A percentile compares a stretch with the other conserved stretches of the same genome.
phyloP scores from a whole-genome alignment of 768 basidiomycete species.

The Suillus lakei region DNA sequence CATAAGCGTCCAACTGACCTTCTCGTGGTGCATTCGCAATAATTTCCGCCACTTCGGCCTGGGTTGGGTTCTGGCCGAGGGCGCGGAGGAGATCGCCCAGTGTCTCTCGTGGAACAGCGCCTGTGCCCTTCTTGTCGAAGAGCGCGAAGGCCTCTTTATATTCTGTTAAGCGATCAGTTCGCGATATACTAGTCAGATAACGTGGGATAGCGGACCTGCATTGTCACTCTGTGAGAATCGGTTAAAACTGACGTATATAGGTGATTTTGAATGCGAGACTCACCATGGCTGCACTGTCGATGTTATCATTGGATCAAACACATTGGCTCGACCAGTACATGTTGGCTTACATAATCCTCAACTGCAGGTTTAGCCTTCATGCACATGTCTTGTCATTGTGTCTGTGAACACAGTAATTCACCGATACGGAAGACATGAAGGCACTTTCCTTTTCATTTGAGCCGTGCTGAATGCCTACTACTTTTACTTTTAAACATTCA shows the following conservation, averaged over 20 bases:
- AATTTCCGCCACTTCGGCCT: conserved; percentile 92
- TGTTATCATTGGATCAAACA: not conserved
- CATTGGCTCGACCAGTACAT: not conserved
- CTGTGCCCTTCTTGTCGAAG: conserved; percentile 96
- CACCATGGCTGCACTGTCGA: conserved; percentile 4
- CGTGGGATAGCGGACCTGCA: conserved; percentile 41
- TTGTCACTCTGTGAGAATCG: conserved; percentile 49
- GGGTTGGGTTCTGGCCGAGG: conserved; percentile 98
- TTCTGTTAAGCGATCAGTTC: conserved; percentile 51
- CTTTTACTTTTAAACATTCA: conserved; percentile 24
- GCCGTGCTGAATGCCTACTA: not conserved
- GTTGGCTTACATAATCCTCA: conserved; percentile 14
- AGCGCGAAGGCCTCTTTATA: conserved; percentile 98
- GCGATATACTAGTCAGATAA: not conserved
- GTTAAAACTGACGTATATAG: not conserved
- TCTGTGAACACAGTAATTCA: not conserved
- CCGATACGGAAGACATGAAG: not conserved
- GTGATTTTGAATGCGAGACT: not conserved
- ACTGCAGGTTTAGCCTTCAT: no score
- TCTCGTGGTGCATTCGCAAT: conserved; percentile 74
- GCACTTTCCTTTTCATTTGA: not conserved
- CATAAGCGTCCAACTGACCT: conserved; percentile 47
- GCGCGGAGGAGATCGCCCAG: conserved; percentile 93
- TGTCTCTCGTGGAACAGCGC: conserved; percentile 84
- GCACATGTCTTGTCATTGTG: not conserved